Percentiles rank a stretch among this genome's conserved stretches.
phyloP scores from a whole-genome alignment of 2,329 filamentous ascomycete species.

The Botrytis aclada region DNA sequence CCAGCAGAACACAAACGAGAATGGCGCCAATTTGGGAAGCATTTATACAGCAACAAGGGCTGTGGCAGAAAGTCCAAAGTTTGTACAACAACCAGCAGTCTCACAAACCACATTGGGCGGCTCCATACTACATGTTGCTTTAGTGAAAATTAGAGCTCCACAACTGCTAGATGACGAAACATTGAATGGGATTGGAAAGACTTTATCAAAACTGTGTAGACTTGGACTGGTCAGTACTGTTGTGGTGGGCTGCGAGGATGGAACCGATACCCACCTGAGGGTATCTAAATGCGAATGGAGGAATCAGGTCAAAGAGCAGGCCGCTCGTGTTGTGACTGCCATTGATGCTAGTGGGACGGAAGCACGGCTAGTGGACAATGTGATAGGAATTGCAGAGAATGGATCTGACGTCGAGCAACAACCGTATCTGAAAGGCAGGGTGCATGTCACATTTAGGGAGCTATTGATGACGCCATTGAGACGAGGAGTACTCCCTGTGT shows the following conservation, averaged over 20 bases:
- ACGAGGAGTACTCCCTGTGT: constrained; percentile 66
- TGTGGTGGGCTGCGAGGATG: constrained; percentile 68
- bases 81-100: constrained; percentile 49
- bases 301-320: constrained; percentile 57
- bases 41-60: constrained; percentile 56
- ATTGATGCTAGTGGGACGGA: constrained; percentile 69
- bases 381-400: constrained; percentile 39
- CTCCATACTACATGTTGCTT: constrained; percentile 65
- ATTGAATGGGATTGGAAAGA: constrained; percentile 74
- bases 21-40: constrained; percentile 57
- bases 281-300: constrained; percentile 38
- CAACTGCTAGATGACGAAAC: constrained; percentile 67
- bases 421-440: constrained; percentile 26
- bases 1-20: constrained; percentile 36
- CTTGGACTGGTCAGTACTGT: constrained; percentile 81
- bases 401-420: constrained; percentile 4
- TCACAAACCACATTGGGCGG: constrained; percentile 23
- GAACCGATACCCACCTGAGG: constrained; percentile 26
- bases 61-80: constrained; percentile 57
- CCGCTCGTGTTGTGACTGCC: constrained; percentile 69
- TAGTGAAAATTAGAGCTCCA: constrained; percentile 79
- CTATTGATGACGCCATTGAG: constrained; percentile 64
- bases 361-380: constrained; percentile 62
- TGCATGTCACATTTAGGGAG: constrained; percentile 45
- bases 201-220: constrained; percentile 76